Base-by-base conservation (phyloP, 371 early-diverging fungal genomes). In the Lichtheimia corymbifera region DNA sequence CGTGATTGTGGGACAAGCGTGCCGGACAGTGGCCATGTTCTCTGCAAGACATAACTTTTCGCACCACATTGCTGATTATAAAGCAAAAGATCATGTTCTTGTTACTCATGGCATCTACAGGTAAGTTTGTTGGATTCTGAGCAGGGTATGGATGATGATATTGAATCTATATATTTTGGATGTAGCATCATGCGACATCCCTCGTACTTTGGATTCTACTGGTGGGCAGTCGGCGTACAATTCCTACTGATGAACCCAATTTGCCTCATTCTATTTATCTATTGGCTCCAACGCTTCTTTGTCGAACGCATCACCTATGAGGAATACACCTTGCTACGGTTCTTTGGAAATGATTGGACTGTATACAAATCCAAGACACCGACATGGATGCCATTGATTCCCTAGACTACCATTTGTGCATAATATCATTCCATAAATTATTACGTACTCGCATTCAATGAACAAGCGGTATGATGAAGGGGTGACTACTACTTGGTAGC, bases 191-290 rank as follows among this genome's bases (percentile, higher is more conserved):
- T 92, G 73, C 88, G 96, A 17, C 96, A 95, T 69, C 96, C 96
- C n/a, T 86, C 93, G 40, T 95, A 95, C 64, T 89, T 93, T 65
- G 93, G 91, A 28, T 95, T 93, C 66, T 93, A 87, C 67, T 91
- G 88, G 77, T 95, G 92, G 92, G 92, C 87, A 0, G 24, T 91
- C 15, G 87, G 89, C 15, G 80, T 87, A 1, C 94, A 94, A 67
- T 51, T 89, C 4, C 55, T 90, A 52, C 66, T 90, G 58, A 71
- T 80, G 56, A 95, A 95, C 65, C 93, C 92, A 0, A 67, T 94
- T 20, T 90, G 89, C 44, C 59, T 88, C 14, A 62, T 77, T 5
- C 84, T 80, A 2, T 93, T 88, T 65, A 68, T 82, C 0, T 71
- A 77, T 30, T 90, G 79, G 35, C 77, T 94, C 7, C 75, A 83